Evolutionary conservation across 2,329 filamentous ascomycete species (phyloP).

Genomic region (Penicillium sp.): DNA sequence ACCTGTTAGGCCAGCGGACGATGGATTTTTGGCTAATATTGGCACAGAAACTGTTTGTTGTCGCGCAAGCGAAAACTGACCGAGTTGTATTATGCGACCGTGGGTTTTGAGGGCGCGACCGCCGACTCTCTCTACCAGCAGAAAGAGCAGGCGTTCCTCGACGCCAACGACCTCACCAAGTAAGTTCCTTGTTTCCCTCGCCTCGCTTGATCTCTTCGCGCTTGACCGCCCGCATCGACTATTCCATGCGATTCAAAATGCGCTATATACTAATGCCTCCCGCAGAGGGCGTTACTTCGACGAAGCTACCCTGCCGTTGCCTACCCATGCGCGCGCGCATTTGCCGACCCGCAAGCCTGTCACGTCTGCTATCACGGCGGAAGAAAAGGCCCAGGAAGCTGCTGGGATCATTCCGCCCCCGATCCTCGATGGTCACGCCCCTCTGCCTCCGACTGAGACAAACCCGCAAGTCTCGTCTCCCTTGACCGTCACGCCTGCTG

Average conservation of each 20-base stretch:
- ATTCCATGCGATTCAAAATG: constrained; percentile 6
- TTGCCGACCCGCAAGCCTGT: constrained; percentile 32
- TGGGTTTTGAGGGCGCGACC: constrained; percentile 54
- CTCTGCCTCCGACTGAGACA: constrained; percentile 18
- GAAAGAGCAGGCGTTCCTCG: constrained; percentile 58
- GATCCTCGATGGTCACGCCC: constrained; percentile 21
- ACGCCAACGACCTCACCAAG: constrained; percentile 62
- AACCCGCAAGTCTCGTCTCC: constrained; percentile 8
- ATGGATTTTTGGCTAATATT: constrained; percentile 41
- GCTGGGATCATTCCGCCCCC: constrained; percentile 33
- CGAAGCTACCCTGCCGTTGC: constrained; percentile 56
- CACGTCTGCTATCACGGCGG: constrained; percentile 34
- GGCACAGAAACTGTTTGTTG: constrained; percentile 61
- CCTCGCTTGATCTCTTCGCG: neutral
- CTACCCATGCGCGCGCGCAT: constrained; percentile 34
- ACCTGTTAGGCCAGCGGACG: constrained; percentile 18
- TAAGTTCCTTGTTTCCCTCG: constrained; percentile 44
- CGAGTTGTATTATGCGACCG: constrained; percentile 82
- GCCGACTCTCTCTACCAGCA: constrained; percentile 57
- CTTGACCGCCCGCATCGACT: constrained; percentile 3
- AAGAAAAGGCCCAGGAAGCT: constrained; percentile 42
- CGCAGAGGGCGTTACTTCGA: constrained; percentile 61
- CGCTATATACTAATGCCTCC: constrained; percentile 27
- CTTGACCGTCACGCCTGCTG: constrained; percentile 7
- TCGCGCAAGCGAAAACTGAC: constrained; percentile 90